A percentile compares a stretch with the other conserved stretches of the same genome.
These are phyloP conservation scores for Aschersonia sp. DNA, from an alignment of 2,329 filamentous ascomycete genomes.

Conservation along the genomic window DNA sequence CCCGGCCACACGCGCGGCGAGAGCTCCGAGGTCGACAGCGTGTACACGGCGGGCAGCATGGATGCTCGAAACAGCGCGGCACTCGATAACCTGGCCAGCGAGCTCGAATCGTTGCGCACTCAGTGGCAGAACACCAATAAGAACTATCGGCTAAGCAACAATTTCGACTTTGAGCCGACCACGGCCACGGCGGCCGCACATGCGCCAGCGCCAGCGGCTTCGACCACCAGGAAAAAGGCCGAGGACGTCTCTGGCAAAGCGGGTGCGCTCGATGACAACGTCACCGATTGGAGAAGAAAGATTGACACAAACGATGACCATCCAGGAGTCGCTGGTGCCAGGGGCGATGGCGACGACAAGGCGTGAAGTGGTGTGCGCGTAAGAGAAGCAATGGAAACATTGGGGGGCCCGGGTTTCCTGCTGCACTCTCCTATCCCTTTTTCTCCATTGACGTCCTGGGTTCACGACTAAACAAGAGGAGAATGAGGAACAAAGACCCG, in stretches of 20 bases:
- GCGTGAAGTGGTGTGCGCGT: neutral
- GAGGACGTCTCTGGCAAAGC: slow-evolving; percentile 24
- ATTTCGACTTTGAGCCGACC: slow-evolving; percentile 65
- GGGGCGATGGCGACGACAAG: slow-evolving; percentile 1
- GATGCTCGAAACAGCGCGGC: slow-evolving; percentile 48
- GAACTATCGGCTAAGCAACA: slow-evolving; percentile 80
- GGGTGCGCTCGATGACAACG: slow-evolving; percentile 48
- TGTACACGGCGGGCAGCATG: slow-evolving; percentile 39
- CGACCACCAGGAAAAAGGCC: slow-evolving; percentile 20
- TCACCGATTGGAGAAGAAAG: slow-evolving; percentile 69
- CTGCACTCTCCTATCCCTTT: no score
- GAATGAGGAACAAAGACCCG: no score
- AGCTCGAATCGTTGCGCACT: slow-evolving; percentile 76
- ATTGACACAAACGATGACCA: slow-evolving; percentile 41
- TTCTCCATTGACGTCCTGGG: no score
- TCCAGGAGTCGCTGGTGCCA: neutral
- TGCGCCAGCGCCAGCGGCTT: no score
- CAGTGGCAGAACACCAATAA: slow-evolving; percentile 97
- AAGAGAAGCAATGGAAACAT: no score
- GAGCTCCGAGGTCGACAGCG: slow-evolving; percentile 46
- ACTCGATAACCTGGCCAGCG: slow-evolving; percentile 79
- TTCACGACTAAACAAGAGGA: no score
- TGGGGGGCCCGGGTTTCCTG: no score
- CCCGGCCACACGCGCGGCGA: slow-evolving; percentile 35
- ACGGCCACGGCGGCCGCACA: slow-evolving; percentile 9